These are phyloP conservation scores for Graphiopsis chlorocephala DNA, from an alignment of 2,329 filamentous ascomycete species.

Conservation along the genomic window DNA sequence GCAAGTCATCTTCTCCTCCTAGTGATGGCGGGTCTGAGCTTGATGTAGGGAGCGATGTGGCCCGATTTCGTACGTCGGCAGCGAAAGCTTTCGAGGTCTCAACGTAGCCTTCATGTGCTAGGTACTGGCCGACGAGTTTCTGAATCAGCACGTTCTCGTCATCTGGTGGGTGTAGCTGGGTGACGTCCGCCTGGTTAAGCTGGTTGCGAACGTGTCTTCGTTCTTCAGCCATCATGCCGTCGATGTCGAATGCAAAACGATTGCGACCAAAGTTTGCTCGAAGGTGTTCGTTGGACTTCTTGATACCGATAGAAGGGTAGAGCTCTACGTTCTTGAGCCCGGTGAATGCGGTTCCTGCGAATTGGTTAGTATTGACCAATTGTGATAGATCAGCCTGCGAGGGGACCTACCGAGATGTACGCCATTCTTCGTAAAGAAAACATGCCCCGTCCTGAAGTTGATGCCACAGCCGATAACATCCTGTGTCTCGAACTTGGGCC, in stretches of 20 bases:
- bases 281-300: constrained; percentile 59
- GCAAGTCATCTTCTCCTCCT: constrained; percentile 61
- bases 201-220: constrained; percentile 57
- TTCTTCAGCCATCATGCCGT: constrained; percentile 72
- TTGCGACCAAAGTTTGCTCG: constrained; percentile 63
- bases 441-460: constrained; percentile 60
- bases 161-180: constrained; percentile 58
- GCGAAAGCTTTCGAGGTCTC: constrained; percentile 84
- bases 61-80: constrained; percentile 62
- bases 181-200: constrained; percentile 60
- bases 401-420: constrained; percentile 50
- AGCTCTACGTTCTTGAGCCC: constrained; percentile 59
- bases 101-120: constrained; percentile 93
- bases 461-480: constrained; percentile 65
- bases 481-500: constrained; percentile 56
- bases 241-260: constrained; percentile 88
- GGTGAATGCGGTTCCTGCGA: constrained; percentile 66
- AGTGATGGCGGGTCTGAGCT: constrained; percentile 39
- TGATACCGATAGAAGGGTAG: constrained; percentile 68
- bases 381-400: neutral
- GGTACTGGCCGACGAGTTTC: constrained; percentile 78
- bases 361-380: neutral
- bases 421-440: constrained; percentile 67
- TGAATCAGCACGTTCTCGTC: constrained; percentile 79
- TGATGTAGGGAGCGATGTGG: neutral